phyloP scores from a whole-genome alignment of 768 basidiomycete species.

The Chlorophyllum brunneum region DNA sequence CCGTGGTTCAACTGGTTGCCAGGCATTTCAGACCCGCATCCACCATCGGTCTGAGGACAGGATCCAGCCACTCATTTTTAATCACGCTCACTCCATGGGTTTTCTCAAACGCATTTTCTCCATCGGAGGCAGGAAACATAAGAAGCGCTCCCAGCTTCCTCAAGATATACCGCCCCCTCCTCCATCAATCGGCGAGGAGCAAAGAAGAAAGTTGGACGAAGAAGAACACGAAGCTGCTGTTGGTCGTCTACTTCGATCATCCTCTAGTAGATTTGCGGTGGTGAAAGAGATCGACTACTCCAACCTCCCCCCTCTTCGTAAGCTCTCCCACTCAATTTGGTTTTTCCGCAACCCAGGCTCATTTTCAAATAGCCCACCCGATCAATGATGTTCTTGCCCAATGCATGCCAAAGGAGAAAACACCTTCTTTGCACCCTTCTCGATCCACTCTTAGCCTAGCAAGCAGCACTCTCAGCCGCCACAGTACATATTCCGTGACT shows the following conservation, averaged over 20 bases:
- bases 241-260: conserved; percentile 62
- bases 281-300: conserved; percentile 53
- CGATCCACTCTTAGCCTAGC: conserved; percentile 51
- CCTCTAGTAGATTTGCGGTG: conserved; percentile 62
- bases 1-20: conserved; percentile 29
- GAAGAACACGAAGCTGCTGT: conserved; percentile 49
- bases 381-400: conserved; percentile 44
- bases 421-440: conserved; percentile 36
- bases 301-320: conserved; percentile 67
- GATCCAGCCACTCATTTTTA: conserved; percentile 16
- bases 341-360: not conserved
- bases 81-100: conserved; percentile 42
- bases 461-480: conserved; percentile 45
- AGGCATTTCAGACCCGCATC: not conserved
- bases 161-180: conserved; percentile 25
- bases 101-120: conserved; percentile 71
- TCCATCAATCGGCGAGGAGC: conserved; percentile 10
- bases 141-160: conserved; percentile 27
- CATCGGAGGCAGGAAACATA: conserved; percentile 60
- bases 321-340: conserved; percentile 27
- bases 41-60: not conserved
- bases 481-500: conserved; percentile 71
- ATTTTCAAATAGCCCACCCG: conserved; percentile 50
- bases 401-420: conserved; percentile 1
- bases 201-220: conserved; percentile 27